These are phyloP conservation scores for Litsea cubeba DNA, from an alignment of 164 flowering plant genomes.

Conservation along the genomic window DNA sequence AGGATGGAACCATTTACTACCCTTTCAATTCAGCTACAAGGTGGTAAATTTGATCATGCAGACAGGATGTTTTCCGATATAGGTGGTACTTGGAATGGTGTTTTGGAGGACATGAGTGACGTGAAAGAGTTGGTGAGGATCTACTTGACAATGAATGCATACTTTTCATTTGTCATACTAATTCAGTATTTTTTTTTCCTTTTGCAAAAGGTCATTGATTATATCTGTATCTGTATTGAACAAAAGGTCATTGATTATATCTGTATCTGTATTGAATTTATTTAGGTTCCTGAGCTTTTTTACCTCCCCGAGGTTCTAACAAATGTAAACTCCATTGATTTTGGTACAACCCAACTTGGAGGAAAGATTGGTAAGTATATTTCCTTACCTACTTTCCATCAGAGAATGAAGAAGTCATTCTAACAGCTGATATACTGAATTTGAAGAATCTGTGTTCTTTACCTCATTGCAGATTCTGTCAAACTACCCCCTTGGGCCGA, in stretches of 20 bases:
- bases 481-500: slow-evolving; percentile 94
- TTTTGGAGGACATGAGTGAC: slow-evolving; percentile 98
- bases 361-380: slow-evolving; percentile 70
- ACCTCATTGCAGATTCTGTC: slow-evolving; percentile 56
- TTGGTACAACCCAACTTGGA: slow-evolving; percentile 95
- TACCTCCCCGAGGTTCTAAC: slow-evolving; percentile 89
- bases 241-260: background rate
- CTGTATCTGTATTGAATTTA: slow-evolving; percentile 8
- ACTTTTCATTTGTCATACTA: background rate
- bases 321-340: slow-evolving; percentile 83
- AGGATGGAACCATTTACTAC: slow-evolving; percentile 96
- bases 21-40: slow-evolving; percentile 92
- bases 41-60: slow-evolving; percentile 97
- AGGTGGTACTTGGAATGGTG: slow-evolving; percentile 89
- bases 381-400: background rate
- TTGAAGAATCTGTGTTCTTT: background rate
- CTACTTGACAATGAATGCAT: background rate
- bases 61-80: slow-evolving; percentile 97
- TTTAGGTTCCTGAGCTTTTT: slow-evolving; percentile 95
- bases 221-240: too few species aligned
- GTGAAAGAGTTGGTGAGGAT: slow-evolving; percentile 89
- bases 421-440: background rate
- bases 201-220: background rate
- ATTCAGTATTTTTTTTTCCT: background rate
- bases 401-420: background rate